phyloP scores from a whole-genome alignment of 148 eudicot species.

The Pharnaceum exiguum region DNA sequence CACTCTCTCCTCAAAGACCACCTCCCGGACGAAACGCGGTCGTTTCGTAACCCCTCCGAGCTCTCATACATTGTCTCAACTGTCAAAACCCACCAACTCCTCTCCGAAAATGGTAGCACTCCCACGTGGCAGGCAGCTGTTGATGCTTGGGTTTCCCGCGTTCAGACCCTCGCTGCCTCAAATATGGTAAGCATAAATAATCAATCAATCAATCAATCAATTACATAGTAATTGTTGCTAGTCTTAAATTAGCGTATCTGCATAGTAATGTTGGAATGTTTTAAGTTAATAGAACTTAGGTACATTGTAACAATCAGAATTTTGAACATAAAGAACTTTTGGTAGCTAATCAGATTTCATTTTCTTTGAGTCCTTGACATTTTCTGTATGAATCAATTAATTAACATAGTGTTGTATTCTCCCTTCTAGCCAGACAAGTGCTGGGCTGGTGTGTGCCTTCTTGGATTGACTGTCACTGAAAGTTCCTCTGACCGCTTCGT shows the following conservation, averaged over 20 bases:
- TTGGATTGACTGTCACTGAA: constrained; percentile 70
- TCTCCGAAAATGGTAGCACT: no score
- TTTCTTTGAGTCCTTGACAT: not conserved
- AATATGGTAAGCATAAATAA: constrained; percentile 69
- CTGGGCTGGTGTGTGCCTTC: constrained; percentile 90
- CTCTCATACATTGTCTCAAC: constrained; percentile 43
- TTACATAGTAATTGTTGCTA: no score
- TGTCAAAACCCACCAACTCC: constrained; percentile 47
- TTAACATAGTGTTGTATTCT: constrained; percentile 19
- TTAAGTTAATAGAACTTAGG: no score
- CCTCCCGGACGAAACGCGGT: constrained; percentile 52
- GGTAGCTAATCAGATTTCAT: no score
- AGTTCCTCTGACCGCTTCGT: constrained; percentile 72
- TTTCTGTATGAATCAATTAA: not conserved
- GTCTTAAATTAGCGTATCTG: no score
- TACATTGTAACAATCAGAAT: no score
- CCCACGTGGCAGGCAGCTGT: constrained; percentile 60
- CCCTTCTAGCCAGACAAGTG: constrained; percentile 87
- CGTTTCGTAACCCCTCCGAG: constrained; percentile 37
- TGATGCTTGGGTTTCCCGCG: constrained; percentile 66
- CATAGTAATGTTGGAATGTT: no score
- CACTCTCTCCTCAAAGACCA: constrained; percentile 45
- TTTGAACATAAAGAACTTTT: no score
- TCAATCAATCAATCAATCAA: no score
- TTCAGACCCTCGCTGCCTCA: constrained; percentile 41